These are phyloP conservation scores for Epicoccum sorghinum DNA, from an alignment of 2,329 filamentous ascomycete species.

Conservation along the genomic window DNA sequence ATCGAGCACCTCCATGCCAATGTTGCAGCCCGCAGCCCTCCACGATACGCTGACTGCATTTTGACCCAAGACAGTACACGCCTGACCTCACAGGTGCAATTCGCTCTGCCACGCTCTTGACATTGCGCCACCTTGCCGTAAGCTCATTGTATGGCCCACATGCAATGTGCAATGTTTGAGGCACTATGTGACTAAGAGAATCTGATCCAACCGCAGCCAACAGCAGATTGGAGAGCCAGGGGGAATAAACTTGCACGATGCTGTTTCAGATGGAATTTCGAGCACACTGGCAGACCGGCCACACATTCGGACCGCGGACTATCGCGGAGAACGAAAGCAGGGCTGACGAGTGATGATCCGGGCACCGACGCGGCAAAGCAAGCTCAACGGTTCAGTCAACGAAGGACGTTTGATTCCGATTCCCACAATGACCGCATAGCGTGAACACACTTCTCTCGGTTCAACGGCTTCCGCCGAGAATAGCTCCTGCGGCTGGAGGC, in stretches of 20 bases:
- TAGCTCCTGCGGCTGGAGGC: constrained; percentile 17
- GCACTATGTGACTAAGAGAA: background rate
- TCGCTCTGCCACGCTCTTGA: background rate
- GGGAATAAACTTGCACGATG: background rate
- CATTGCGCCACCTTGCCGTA: constrained; percentile 3
- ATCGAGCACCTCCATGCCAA: background rate
- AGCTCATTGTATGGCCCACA: background rate
- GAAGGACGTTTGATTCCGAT: too few relatives aligned
- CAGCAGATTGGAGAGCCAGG: too few relatives aligned
- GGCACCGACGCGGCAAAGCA: background rate
- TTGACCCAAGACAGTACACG: background rate
- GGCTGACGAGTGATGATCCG: background rate
- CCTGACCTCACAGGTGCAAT: background rate
- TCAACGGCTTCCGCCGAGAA: background rate
- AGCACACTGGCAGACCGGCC: background rate
- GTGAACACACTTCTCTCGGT: too few relatives aligned
- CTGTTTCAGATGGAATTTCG: constrained; percentile 15
- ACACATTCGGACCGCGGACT: constrained; percentile 10
- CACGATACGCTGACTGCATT: constrained; percentile 4
- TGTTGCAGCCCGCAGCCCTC: background rate
- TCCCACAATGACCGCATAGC: too few relatives aligned
- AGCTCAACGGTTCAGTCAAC: background rate
- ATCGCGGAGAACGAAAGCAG: background rate
- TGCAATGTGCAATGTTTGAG: background rate
- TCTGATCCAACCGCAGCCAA: too few relatives aligned